Conservation (phyloP, 176 grass and related monocot genomes). For the Urochloa ruziziensis region DNA sequence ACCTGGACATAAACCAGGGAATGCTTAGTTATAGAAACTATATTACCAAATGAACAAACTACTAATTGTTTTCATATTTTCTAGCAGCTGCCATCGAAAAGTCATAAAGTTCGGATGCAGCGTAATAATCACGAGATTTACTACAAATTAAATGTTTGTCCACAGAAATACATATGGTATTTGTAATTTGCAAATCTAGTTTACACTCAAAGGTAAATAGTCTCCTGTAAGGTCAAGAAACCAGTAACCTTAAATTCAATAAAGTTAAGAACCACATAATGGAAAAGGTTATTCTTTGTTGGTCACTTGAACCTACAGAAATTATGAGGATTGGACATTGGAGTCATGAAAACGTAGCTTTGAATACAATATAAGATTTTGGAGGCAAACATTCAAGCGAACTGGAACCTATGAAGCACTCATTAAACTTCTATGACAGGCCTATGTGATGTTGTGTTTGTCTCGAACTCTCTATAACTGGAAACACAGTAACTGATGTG, state of each 20-base stretch:
- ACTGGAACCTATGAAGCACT: not conserved
- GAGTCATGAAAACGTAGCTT: not conserved
- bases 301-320: not conserved
- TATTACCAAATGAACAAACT: not conserved
- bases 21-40: not conserved
- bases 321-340: not conserved
- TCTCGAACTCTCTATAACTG: not conserved
- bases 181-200: not conserved
- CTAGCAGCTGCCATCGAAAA: not conserved
- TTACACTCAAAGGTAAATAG: not conserved
- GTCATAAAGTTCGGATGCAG: not conserved
- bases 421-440: not conserved
- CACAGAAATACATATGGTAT: not conserved
- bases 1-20: not conserved
- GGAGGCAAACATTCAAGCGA: not conserved
- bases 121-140: conserved; percentile 2
- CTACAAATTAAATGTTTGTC: not conserved
- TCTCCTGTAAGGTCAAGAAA: not conserved
- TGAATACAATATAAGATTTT: not conserved
- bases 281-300: too few relatives aligned
- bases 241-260: not conserved
- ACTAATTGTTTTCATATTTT: not conserved
- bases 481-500: not conserved
- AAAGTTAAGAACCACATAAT: not conserved
- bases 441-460: not conserved